A percentile compares a stretch with the other conserved stretches of the same genome.
phyloP scores from a whole-genome alignment of 2,329 filamentous ascomycete species.

The Lasiodiplodia theobromae region DNA sequence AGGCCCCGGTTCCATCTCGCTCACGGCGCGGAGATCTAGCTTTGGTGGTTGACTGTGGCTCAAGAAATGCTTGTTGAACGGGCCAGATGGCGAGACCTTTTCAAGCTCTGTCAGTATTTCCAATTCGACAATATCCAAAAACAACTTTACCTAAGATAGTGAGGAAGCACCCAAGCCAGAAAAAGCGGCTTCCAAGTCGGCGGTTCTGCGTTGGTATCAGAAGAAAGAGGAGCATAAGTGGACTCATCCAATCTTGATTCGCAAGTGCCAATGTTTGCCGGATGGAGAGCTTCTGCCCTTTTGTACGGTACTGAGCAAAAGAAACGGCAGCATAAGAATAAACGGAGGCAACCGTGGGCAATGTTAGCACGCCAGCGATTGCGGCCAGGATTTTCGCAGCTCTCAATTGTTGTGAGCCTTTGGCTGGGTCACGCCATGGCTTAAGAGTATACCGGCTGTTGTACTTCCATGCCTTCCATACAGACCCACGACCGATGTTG shows the following conservation, averaged over 20 bases:
- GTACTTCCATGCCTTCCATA: neutral
- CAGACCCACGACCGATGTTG: neutral
- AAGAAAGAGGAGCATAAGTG: neutral
- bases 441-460: neutral
- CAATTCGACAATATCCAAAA: neutral
- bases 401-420: neutral
- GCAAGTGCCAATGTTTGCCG: neutral
- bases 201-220: neutral
- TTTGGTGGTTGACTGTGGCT: neutral
- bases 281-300: neutral
- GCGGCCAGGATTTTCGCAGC: neutral
- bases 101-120: neutral
- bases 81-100: constrained; percentile 2
- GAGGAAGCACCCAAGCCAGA: neutral
- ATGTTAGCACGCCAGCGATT: neutral
- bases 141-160: neutral
- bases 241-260: constrained; percentile 3
- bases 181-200: neutral
- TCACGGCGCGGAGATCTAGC: neutral
- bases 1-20: too few relatives aligned
- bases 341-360: neutral
- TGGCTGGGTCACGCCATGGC: neutral
- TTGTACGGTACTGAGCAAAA: neutral
- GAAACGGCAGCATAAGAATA: neutral
- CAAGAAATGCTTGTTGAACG: neutral